phyloP scores from a whole-genome alignment of 768 basidiomycete genomes.

The Mycena vitilis region DNA sequence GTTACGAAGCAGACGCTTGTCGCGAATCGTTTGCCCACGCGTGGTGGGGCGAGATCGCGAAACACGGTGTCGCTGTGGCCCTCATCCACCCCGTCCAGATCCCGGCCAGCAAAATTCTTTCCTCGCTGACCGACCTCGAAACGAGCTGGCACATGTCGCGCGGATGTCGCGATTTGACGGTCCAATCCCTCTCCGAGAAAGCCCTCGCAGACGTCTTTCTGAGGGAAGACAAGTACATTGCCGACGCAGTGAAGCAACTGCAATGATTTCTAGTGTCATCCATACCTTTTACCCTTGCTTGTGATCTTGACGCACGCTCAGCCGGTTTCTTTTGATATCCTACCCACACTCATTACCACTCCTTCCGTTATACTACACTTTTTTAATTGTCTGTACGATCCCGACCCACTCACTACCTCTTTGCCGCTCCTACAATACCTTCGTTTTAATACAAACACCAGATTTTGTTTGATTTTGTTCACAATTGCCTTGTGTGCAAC shows the following conservation, averaged over 20 bases:
- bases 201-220: background rate
- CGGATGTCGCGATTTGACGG: background rate
- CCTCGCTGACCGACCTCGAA: background rate
- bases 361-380: too few relatives aligned
- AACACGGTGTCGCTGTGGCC: background rate
- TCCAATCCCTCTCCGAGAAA: background rate
- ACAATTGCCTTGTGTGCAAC: too few relatives aligned
- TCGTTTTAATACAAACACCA: too few relatives aligned
- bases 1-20: background rate
- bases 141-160: background rate
- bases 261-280: too few relatives aligned
- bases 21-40: background rate
- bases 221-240: background rate
- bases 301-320: too few relatives aligned
- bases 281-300: too few relatives aligned
- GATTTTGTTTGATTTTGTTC: too few relatives aligned
- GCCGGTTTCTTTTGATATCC: too few relatives aligned
- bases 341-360: too few relatives aligned
- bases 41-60: conserved; percentile 8
- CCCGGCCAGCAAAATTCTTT: background rate
- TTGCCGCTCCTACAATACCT: too few relatives aligned
- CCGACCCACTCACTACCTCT: too few relatives aligned
- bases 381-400: too few relatives aligned
- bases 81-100: background rate
- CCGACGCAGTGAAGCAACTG: background rate